Evolutionary conservation across 371 early-diverging fungal species (phyloP), one percentile per base, ranked within the genome.

Genomic region (Actinomortierella wolfii): DNA sequence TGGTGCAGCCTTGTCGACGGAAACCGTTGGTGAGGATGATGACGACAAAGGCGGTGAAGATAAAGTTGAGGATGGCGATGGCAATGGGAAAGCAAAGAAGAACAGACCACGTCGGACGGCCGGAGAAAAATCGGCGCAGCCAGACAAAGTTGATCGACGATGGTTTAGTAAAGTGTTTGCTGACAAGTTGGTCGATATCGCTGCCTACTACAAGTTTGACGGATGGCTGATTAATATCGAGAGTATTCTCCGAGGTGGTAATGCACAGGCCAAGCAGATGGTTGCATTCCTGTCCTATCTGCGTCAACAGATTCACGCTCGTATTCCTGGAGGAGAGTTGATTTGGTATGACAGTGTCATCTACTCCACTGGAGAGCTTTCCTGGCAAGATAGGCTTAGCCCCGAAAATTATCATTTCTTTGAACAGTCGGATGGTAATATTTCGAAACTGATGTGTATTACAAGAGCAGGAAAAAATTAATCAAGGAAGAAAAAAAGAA

Each of bases 181-280:
- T 0, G 83, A 89, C 59, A 85, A 81, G 44, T 56, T 89, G 47
- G 88, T 89, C 3, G 81, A 78, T 5, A 50, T 89, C 44, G 87
- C 89, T 0, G 68, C 78, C 18, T 79, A 83, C 57, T 89, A 85
- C 61, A 69, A 76, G 20, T 89, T 89, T 76, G 89, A 87, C 60
- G 88, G 90, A 50, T 89, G 86, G 85, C 77, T 89, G 50, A 73
- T 89, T 43, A 87, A 88, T 50, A 82, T 89, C 47, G 90, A 88
- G 76, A 68, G 77, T 18, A 74, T 70, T 15, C 77, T 89, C 23
- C 53, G 66, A 1, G 78, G 78, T 6, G 70, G 73, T 1, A 46
- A 34, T 7, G 2, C 47, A 34, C 78, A 77, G 25, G 79, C 65
- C 14, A 56, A 64, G 26, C 76, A 76, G 44, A 57, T 61, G 20